Evolutionary conservation across 371 early-diverging fungal species (phyloP), one percentile per base, ranked within the genome.

Genomic region (Entomophthora muscae): DNA sequence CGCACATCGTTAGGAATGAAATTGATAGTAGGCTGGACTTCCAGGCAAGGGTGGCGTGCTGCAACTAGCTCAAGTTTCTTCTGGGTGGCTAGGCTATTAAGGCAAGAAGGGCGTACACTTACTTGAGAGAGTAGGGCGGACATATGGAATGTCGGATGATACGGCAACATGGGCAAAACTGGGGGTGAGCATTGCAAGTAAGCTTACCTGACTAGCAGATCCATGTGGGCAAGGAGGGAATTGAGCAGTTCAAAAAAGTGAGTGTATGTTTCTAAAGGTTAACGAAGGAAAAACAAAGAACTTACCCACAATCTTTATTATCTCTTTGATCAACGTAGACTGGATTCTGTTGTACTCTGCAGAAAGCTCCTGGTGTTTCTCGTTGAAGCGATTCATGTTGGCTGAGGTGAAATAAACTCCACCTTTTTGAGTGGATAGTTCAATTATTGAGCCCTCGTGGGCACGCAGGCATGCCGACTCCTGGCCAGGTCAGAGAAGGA

Each of bases 1-100:
- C 74, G 71, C 0, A 90, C 90, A 73, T 94, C 90, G 68, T 97
- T 97, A 26, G 91, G 88, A 69, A 97, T 97, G 74, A 95, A 94
- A 1, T 82, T 75, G 26, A 93, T 88, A 61, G 85, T 86, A 33
- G 91, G 91, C 69, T 95, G 95, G 2, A 85, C 82, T 66, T 98
- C 98, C n/a, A 98, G 67, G 67, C 94, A 93, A 2, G 98, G 96
- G 70, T 98, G 98, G 32, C 98, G 79, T 0, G 90, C 80, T 1
- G 76, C 82, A 32, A 71, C 70, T 62, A 93, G 72, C 1, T 76
- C 27, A 3, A 91, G 72, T 58, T 80, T 72, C 17, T 87, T 86
- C 66, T 79, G 71, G 24, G 81, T 82, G 76, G 5, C 13, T 60
- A 23, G n/a, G n/a, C n/a, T n/a, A n/a, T n/a, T n/a, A n/a, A n/a